Evolutionary conservation across 768 basidiomycete species (phyloP), one percentile per base, ranked within the genome.

Genomic region (Pisolithus microcarpus): DNA sequence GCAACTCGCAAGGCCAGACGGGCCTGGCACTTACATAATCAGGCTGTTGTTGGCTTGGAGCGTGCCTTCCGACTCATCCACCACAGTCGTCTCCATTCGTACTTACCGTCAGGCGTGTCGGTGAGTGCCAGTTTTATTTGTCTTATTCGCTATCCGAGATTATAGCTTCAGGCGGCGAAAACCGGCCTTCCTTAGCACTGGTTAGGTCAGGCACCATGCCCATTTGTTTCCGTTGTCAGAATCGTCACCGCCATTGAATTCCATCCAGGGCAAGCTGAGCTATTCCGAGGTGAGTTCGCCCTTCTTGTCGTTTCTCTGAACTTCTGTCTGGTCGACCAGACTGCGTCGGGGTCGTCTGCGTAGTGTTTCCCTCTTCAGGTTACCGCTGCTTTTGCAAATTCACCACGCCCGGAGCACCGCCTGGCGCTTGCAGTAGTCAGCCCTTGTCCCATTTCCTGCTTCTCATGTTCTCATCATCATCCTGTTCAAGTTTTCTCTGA

Each of bases 401-500:
- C 43, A 43, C 43, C 24, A 43, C 43, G 23, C 43, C 10, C 39
- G 39, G 39, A 40, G 21, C 11, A 40, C 38, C 10, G 24, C 30
- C 46, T 45, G 46, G 43, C 52, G 18, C 44, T 28, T 28, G 28
- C 18, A 9, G 13, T 40, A 9, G 36, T 50, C 51, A 40, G 30
- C 34, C 52, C 49, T 51, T 43, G 46, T 40, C 43, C 38, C 34
- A 13, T 44, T 26, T 44, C 8, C 19, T 43, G 10, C 44, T 37
- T 43, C 46, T 37, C 46, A 39, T 38, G 37, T 19, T n/a, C 34
- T 51, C 43, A 52, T 48, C 43, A 51, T 48, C 54, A 45, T 40
- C 47, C 45, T 43, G 13, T 49, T 45, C 34, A 19, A 40, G 23
- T 40, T 49, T 53, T 45, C 43, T 56, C 49, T 37, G 51, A 42